A percentile compares a stretch with the other conserved stretches of the same genome.
These are phyloP conservation scores for Penicillium simplicissimum DNA, from an alignment of 495 filamentous ascomycete genomes.

Conservation along the genomic window DNA sequence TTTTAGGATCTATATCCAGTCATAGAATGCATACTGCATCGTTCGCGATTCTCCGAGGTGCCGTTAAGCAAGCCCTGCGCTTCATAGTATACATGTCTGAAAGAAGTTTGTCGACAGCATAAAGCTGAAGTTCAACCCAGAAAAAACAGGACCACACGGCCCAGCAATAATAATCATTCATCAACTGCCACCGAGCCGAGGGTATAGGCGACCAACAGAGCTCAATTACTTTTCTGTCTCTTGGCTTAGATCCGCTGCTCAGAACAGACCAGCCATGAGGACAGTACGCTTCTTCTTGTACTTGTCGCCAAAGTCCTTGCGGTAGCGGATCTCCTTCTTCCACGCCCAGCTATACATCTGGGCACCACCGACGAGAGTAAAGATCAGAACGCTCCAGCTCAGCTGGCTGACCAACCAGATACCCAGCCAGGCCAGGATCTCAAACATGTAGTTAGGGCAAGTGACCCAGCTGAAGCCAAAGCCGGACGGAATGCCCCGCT, in stretches of 20 bases:
- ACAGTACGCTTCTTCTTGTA: conserved; percentile 86
- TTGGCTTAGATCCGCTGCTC: conserved; percentile 7
- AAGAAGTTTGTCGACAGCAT: neutral
- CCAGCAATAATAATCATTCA: neutral
- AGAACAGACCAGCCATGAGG: conserved; percentile 72
- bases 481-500: conserved; percentile 82
- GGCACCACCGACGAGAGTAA: conserved; percentile 61
- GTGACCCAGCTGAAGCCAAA: conserved; percentile 87
- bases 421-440: conserved; percentile 81
- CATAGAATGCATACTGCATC: conserved; percentile 20
- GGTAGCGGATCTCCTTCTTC: conserved; percentile 89
- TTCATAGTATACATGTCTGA: neutral
- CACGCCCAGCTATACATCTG: conserved; percentile 86
- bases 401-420: conserved; percentile 70
- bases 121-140: neutral
- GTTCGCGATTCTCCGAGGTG: conserved; percentile 4
- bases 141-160: neutral
- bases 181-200: neutral
- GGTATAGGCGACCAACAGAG: neutral
- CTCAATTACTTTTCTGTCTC: neutral
- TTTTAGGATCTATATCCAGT: conserved; percentile 20
- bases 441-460: conserved; percentile 97
- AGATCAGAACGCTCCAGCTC: conserved; percentile 73
- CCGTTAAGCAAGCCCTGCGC: neutral
- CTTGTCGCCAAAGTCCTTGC: conserved; percentile 83